Conservation (phyloP, 495 filamentous ascomycete genomes). For the Aspergillus nanangensis region DNA sequence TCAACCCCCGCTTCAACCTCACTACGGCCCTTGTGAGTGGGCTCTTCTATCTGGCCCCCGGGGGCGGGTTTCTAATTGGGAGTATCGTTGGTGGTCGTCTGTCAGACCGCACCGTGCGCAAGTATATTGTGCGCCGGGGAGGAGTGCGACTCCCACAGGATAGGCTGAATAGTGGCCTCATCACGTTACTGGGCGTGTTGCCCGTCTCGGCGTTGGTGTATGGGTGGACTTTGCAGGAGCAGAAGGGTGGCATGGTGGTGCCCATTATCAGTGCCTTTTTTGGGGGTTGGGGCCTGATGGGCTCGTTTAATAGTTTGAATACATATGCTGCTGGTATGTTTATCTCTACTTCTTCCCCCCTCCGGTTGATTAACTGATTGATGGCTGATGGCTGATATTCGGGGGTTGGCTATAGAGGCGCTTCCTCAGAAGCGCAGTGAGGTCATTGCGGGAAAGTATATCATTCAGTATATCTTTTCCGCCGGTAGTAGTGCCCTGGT, state of each 20-base stretch:
- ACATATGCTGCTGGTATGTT: slow-evolving; percentile 70
- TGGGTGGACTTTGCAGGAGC: slow-evolving; percentile 63
- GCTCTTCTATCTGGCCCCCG: slow-evolving; percentile 74
- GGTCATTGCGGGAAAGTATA: slow-evolving; percentile 70
- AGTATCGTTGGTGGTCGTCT: slow-evolving; percentile 66
- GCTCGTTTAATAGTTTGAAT: slow-evolving; percentile 68
- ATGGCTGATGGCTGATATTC: too few relatives aligned
- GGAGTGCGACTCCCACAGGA: slow-evolving; percentile 69
- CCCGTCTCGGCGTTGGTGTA: slow-evolving; percentile 64
- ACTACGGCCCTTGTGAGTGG: slow-evolving; percentile 62
- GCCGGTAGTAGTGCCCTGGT: slow-evolving; percentile 60
- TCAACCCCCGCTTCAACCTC: slow-evolving; percentile 70
- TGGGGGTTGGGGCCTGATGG: slow-evolving; percentile 63
- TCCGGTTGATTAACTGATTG: neutral
- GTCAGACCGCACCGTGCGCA: slow-evolving; percentile 61
- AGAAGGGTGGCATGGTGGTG: slow-evolving; percentile 59
- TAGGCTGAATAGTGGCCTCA: slow-evolving; percentile 59
- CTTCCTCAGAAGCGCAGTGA: slow-evolving; percentile 50
- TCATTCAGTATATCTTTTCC: slow-evolving; percentile 65
- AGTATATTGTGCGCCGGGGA: slow-evolving; percentile 52
- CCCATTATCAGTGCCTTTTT: slow-evolving; percentile 66
- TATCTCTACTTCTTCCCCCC: slow-evolving; percentile 14
- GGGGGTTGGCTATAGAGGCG: too few relatives aligned
- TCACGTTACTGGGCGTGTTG: slow-evolving; percentile 56
- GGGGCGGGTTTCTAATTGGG: slow-evolving; percentile 64